Evolutionary conservation across 257 asterid genomes (phyloP).

Genomic region (Capsicum baccatum): DNA sequence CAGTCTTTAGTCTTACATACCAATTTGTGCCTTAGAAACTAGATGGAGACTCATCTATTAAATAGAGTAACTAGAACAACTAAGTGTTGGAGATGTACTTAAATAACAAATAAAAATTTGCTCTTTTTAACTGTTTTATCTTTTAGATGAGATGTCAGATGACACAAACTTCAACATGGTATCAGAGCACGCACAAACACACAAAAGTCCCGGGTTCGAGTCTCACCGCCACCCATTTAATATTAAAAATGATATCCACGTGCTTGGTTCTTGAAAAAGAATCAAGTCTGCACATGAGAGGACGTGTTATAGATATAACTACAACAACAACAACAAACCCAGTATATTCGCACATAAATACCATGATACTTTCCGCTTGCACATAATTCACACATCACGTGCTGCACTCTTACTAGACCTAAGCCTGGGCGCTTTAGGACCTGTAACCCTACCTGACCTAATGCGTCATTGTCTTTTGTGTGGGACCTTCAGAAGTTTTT

Average conservation of each 20-base stretch:
- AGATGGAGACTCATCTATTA: not conserved
- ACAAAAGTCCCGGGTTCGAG: not conserved
- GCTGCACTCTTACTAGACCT: not conserved
- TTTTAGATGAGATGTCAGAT: not conserved
- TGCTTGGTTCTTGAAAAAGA: not conserved
- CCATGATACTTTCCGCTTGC: not conserved
- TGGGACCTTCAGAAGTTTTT: not conserved
- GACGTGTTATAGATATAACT: not conserved
- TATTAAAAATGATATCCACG: not conserved
- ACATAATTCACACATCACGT: not conserved
- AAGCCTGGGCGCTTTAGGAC: not conserved
- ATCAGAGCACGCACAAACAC: not conserved
- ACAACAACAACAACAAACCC: too few species aligned
- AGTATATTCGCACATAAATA: not conserved
- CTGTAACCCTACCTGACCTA: not conserved
- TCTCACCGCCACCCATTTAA: not conserved
- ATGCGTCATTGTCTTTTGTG: not conserved
- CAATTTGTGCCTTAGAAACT: conserved; percentile 8
- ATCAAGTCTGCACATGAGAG: not conserved
- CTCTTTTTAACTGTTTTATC: not conserved
- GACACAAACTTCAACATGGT: not conserved
- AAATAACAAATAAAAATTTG: not conserved
- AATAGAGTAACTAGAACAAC: conserved; percentile 2
- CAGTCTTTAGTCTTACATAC: not conserved
- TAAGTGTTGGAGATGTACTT: not conserved